Percentiles rank a stretch among this genome's conserved stretches.
These are phyloP conservation scores for Scutellaria minor DNA, from an alignment of 257 asterid genomes.

Conservation along the genomic window DNA sequence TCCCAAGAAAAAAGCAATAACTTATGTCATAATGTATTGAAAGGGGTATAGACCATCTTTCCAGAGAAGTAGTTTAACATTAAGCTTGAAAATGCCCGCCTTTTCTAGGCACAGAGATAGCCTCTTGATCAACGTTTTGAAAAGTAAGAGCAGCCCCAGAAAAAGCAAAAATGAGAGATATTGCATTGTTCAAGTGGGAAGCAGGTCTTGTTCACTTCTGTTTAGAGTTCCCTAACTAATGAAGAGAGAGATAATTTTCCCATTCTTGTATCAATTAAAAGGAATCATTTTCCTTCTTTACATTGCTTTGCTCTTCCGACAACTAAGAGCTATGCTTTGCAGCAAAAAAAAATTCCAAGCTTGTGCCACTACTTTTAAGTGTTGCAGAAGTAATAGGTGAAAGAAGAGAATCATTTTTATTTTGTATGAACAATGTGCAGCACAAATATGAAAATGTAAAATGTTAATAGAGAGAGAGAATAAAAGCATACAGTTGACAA, in stretches of 20 bases:
- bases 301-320: too few species aligned
- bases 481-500: not conserved
- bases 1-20: too few species aligned
- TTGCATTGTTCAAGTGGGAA: not conserved
- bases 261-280: conserved; percentile 4
- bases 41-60: too few species aligned
- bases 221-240: not conserved
- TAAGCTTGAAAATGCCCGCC: too few species aligned
- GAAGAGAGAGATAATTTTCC: not conserved
- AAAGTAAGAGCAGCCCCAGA: conserved; percentile 6
- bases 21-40: too few species aligned
- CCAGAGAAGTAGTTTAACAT: too few species aligned
- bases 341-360: not conserved
- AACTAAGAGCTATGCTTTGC: not conserved
- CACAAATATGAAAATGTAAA: not conserved
- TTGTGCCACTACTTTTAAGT: not conserved
- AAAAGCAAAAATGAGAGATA: not conserved
- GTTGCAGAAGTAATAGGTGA: conserved; percentile 3
- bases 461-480: not conserved
- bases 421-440: not conserved
- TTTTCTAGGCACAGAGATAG: too few species aligned
- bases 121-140: not conserved
- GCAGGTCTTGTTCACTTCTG: not conserved
- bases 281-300: not conserved
- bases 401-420: not conserved